phyloP scores from a whole-genome alignment of 176 grass and related monocot genomes.

The Alloteropsis semialata region DNA sequence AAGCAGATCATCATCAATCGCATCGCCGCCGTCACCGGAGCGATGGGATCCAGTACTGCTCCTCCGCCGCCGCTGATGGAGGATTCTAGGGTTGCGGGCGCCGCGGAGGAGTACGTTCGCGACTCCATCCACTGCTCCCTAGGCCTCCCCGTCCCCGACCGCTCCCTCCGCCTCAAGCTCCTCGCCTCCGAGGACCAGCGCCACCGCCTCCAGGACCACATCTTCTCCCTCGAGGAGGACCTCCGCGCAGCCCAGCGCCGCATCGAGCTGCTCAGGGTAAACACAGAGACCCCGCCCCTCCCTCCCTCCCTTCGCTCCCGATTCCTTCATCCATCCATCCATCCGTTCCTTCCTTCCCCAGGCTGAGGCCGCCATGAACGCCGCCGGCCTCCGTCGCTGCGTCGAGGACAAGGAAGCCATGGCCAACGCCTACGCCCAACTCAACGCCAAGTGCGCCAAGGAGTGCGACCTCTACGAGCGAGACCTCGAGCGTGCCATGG shows the following conservation, averaged over 20 bases:
- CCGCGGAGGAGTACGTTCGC: constrained; percentile 59
- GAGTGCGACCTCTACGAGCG: constrained; percentile 89
- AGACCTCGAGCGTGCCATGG: constrained; percentile 80
- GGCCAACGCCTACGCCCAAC: constrained; percentile 29
- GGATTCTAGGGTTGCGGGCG: constrained; percentile 24
- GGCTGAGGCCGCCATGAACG: constrained; percentile 79
- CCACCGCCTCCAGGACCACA: constrained; percentile 73
- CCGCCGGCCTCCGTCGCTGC: constrained; percentile 60
- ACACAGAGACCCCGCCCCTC: too few species aligned
- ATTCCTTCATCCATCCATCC: background rate
- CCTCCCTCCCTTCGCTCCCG: background rate
- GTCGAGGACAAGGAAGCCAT: constrained; percentile 77
- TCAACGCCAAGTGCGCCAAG: constrained; percentile 48
- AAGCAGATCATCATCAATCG: background rate
- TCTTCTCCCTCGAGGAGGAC: constrained; percentile 75
- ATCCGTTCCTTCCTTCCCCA: background rate
- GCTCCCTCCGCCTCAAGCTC: constrained; percentile 66
- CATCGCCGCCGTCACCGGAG: background rate
- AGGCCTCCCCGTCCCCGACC: constrained; percentile 69
- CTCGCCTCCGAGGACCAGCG: constrained; percentile 69
- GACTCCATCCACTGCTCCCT: constrained; percentile 75
- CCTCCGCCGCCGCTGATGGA: background rate
- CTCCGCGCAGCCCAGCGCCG: constrained; percentile 56
- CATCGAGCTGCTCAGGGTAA: constrained; percentile 45
- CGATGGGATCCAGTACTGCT: background rate